Percentiles rank a stretch among this genome's conserved stretches.
phyloP scores from a whole-genome alignment of 768 basidiomycete species.

The Amanita rimosa region DNA sequence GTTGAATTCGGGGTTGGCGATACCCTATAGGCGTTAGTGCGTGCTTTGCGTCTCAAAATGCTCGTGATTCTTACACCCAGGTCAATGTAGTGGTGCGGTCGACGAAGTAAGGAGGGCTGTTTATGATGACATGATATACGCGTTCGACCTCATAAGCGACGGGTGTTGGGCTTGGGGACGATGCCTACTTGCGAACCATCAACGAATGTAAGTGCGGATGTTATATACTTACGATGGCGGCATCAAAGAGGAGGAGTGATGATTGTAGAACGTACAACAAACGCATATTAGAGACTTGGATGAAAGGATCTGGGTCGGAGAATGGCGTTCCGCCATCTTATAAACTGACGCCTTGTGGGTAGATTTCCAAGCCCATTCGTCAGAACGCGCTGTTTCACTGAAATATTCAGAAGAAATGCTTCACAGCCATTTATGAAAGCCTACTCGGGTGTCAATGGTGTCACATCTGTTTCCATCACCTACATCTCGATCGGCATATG shows the following conservation, averaged over 20 bases:
- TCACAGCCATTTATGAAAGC: neutral
- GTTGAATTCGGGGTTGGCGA: too few species aligned
- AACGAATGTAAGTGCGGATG: neutral
- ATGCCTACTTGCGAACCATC: neutral
- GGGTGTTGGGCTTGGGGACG: neutral
- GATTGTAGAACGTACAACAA: neutral
- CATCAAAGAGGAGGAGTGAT: neutral
- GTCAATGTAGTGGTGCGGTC: neutral
- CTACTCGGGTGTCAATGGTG: too few species aligned
- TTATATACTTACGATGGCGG: neutral
- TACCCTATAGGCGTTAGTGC: too few species aligned
- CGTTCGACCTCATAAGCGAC: neutral
- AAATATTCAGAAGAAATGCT: neutral
- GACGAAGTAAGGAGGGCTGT: neutral
- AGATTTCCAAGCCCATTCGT: neutral
- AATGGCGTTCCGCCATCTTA: neutral
- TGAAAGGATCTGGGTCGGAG: neutral
- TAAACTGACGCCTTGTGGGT: too few species aligned
- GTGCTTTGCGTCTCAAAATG: too few species aligned
- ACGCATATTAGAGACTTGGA: neutral
- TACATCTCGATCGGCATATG: too few species aligned
- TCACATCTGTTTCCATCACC: too few species aligned
- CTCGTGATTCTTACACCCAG: too few species aligned
- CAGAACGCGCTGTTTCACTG: neutral
- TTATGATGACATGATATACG: neutral